Conservation (phyloP, 306 rosid species). For the Quillaja saponaria region DNA sequence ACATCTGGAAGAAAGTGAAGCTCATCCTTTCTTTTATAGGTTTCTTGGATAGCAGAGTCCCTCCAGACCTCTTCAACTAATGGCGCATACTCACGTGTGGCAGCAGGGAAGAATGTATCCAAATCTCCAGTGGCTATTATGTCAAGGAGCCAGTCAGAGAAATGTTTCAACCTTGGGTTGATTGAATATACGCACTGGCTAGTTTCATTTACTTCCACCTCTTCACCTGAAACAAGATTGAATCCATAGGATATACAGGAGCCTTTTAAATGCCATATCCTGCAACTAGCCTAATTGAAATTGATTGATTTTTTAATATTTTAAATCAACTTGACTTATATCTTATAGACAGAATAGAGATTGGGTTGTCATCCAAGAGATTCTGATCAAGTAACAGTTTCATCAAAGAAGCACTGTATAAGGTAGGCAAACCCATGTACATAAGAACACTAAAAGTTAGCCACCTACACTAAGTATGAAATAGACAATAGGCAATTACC, state of each 20-base stretch:
- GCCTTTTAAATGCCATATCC: no score
- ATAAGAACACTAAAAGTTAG: no score
- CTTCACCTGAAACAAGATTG: slow-evolving; percentile 53
- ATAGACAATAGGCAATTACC: no score
- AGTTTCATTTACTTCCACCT: slow-evolving; percentile 42
- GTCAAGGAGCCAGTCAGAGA: slow-evolving; percentile 97
- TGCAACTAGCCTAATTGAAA: no score
- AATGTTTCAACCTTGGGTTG: slow-evolving; percentile 92
- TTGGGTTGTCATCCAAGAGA: background rate
- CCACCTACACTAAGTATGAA: no score
- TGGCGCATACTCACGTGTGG: slow-evolving; percentile 98
- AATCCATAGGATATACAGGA: no score
- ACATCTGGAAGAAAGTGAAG: slow-evolving; percentile 95
- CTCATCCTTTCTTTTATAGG: slow-evolving; percentile 83
- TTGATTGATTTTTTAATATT: no score
- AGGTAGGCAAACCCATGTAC: no score
- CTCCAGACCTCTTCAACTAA: slow-evolving; percentile 97
- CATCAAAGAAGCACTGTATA: no score
- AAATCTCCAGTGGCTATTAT: slow-evolving; percentile 97
- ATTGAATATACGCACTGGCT: slow-evolving; percentile 69
- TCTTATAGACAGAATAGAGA: background rate
- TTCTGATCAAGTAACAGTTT: no score
- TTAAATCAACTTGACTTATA: background rate
- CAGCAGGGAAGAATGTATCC: slow-evolving; percentile 98
- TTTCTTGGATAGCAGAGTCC: slow-evolving; percentile 93